These are phyloP conservation scores for Beauveria sp. DNA, from an alignment of 2,329 filamentous ascomycete species.

Conservation along the genomic window DNA sequence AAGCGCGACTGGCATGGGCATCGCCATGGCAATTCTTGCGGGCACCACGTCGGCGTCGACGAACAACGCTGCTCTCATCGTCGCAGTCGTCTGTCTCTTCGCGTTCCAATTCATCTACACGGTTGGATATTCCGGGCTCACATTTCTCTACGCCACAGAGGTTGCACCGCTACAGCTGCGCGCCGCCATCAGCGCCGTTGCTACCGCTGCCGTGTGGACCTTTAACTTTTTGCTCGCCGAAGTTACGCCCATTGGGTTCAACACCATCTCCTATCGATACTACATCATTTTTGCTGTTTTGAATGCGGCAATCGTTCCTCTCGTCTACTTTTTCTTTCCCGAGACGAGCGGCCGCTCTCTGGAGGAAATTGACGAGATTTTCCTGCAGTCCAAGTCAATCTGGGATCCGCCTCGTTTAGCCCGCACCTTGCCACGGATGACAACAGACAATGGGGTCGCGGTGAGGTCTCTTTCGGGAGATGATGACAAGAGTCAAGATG, in stretches of 20 bases:
- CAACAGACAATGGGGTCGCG: not conserved
- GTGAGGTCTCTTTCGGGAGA: not conserved
- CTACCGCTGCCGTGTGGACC: conserved; percentile 28
- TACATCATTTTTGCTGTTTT: conserved; percentile 33
- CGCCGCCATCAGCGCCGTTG: conserved; percentile 39
- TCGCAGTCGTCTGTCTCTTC: conserved; percentile 43
- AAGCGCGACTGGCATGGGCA: conserved; percentile 6
- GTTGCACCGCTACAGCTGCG: conserved; percentile 38
- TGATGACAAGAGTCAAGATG: not conserved
- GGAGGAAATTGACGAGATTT: conserved; percentile 52
- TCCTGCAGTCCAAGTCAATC: conserved; percentile 14
- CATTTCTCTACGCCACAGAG: conserved; percentile 47
- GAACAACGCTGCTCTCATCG: conserved; percentile 5
- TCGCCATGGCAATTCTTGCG: conserved; percentile 11
- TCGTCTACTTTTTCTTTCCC: conserved; percentile 36
- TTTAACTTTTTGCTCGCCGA: conserved; percentile 41
- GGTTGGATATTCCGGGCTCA: conserved; percentile 52
- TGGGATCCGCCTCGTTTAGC: conserved; percentile 12
- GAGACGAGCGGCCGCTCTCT: conserved; percentile 39
- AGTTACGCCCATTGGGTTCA: conserved; percentile 55
- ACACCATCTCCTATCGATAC: conserved; percentile 45
- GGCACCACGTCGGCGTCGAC: conserved; percentile 7
- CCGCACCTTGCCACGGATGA: conserved; percentile 3
- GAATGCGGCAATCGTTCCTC: conserved; percentile 32
- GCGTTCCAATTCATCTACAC: conserved; percentile 60